Conservation (phyloP, 305 asterid genomes). For the Fraxinus platypoda region DNA sequence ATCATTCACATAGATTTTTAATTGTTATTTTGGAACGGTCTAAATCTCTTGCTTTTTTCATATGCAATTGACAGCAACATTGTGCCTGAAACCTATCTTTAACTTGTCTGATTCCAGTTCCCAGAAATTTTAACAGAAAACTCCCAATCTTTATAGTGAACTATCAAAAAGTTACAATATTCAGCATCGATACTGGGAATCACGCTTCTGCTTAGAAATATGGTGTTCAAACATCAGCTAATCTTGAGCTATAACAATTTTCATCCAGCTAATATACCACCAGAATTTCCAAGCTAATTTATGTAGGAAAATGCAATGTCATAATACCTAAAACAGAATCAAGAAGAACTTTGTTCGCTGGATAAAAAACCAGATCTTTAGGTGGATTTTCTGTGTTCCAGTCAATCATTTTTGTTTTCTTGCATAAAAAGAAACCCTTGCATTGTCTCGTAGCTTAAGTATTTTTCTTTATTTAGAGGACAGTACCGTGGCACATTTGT, state of each 20-base stretch:
- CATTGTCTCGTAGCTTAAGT: neutral
- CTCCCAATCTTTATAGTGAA: neutral
- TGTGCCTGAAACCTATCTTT: slow-evolving; percentile 1
- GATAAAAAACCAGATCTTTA: neutral
- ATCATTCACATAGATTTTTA: neutral
- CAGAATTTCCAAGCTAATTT: neutral
- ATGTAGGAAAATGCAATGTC: neutral
- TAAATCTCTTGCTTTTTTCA: neutral
- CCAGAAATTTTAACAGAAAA: neutral
- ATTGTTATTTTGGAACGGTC: neutral
- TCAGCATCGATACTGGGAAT: neutral
- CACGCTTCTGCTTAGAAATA: neutral
- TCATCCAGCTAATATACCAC: neutral
- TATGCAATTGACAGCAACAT: neutral
- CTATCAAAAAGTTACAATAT: neutral
- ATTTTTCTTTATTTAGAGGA: neutral
- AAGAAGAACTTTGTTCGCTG: neutral
- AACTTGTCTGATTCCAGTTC: neutral
- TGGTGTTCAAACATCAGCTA: neutral
- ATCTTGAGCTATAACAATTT: neutral
- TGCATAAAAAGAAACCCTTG: neutral
- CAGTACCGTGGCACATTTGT: neutral
- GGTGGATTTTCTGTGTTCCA: neutral
- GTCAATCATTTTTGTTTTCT: neutral
- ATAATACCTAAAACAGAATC: neutral